Evolutionary conservation across 2,329 filamentous ascomycete genomes (phyloP), one percentile per base, ranked within the genome.

Genomic region (Beauveria brongniartii): DNA sequence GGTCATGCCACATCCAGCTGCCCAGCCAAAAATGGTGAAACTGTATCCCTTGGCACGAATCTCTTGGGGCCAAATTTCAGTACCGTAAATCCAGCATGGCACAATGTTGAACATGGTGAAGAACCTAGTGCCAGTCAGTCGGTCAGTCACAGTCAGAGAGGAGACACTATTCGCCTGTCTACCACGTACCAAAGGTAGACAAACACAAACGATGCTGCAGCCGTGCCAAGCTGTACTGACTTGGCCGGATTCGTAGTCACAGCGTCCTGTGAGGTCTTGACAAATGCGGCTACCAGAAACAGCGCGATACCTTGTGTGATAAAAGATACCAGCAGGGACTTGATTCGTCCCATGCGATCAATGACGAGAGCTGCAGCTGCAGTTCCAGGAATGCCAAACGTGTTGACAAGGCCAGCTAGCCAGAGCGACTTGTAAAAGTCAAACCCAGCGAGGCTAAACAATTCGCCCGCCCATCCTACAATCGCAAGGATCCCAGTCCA

Each of bases 21-120:
- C 81, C 82, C 82, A 85, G 1, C 82, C 81, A 2, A 80, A 80
- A 62, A 85, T 82, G 20, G 79, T 79, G 64, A 85, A 83, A 8
- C 80, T 80, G 66, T 84, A 82, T 8, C 82, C 83, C 67, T 84
- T 79, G n/a, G 82, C 81, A 24, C 82, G 76, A 56, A 84, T 75
- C 48, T 81, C 78, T 18, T 76, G 79, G 1, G 82, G 77, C 70
- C 81, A 85, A 61, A 85, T 82, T 68, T 85, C 82, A 0, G 81
- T 82, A 2, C 67, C 70, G 58, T 72, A 72, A 48, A 71, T 68
- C 69, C 70, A 72, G 28, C 63, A 69, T 5, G 70, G 68, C 26
- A 71, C 67, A 54, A 71, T 72, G 63, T 71, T 72, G 61, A 71
- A 71, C 70, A 72, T 71, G 40, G 65, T 68, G 60, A 71, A 71